Base-by-base conservation (phyloP, 345 rosid species). In the Boechera divaricarpa region DNA sequence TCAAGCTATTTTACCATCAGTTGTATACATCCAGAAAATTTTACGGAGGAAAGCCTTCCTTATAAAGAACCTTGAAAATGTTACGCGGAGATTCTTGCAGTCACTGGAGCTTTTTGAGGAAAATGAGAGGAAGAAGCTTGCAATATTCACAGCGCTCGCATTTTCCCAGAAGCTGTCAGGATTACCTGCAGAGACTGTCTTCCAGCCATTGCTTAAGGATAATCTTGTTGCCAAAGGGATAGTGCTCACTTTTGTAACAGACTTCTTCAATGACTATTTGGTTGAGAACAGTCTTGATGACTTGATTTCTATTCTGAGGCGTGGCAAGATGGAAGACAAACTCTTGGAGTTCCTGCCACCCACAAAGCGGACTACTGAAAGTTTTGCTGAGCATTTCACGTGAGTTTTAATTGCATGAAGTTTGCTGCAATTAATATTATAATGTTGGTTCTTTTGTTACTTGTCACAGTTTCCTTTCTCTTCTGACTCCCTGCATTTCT, bases 121-220 rank as follows among this genome's bases (percentile, higher is more conserved):
- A 60, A 88, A 87, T 85, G 99, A 93, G 70, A 87, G 98, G 85
- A 96, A 90, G 92, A 96, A 96, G 84, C 88, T 96, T 77, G 98
- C 97, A 5, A 90, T 96, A 77, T 96, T 96, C 88, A 89, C 98
- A 29, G 98, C 99, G 1, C 94, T 96, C 77, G 92, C 97, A 10
- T 93, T 96, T 83, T 93, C 99, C 63, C 99, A 93, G 94, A 96
- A 93, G 80, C 85, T 93, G 36, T 95, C 99, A 6, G 99, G 99
- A 67, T 88, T 96, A 64, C 99, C 98, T 54, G 93, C 97, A 0
- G 99, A 96, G 86, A 91, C 97, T 35, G 99, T 96, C 63, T 90
- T 96, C 84, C 97, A 93, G 85, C 98, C 98, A 51, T 72, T 93
- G 83, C 95, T 96, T 44, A 96, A 96, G 88, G 99, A 93, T 82